Conservation (phyloP, 176 grass and related monocot genomes). For the Ananas comosus region DNA sequence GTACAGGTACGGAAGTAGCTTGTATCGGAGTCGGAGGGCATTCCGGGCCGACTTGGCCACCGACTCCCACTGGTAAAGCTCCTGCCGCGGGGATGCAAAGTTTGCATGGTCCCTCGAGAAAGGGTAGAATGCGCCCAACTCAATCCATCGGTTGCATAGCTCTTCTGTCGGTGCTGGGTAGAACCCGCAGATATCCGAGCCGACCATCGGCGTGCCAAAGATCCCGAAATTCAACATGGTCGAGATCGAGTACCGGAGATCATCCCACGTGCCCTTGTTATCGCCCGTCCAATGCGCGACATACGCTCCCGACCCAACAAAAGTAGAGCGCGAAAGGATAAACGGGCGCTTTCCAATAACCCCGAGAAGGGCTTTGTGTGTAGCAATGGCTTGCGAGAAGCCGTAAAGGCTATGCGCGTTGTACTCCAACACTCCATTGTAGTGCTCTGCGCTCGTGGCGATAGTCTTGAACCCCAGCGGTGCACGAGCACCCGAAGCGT, state of each 20-base stretch:
- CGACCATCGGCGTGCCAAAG: slow-evolving; percentile 95
- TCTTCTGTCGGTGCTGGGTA: slow-evolving; percentile 59
- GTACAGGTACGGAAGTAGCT: slow-evolving; percentile 70
- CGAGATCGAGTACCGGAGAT: slow-evolving; percentile 67
- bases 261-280: slow-evolving; percentile 86
- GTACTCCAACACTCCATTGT: slow-evolving; percentile 76
- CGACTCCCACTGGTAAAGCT: slow-evolving; percentile 72
- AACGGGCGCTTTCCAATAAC: slow-evolving; percentile 76
- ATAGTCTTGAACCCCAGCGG: slow-evolving; percentile 83
- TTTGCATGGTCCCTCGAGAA: slow-evolving; percentile 93
- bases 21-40: slow-evolving; percentile 68
- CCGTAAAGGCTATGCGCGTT: slow-evolving; percentile 79
- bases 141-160: slow-evolving; percentile 90
- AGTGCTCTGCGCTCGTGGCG: slow-evolving; percentile 54
- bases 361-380: slow-evolving; percentile 55
- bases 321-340: slow-evolving; percentile 68
- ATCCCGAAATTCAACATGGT: slow-evolving; percentile 86
- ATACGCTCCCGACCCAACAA: slow-evolving; percentile 65
- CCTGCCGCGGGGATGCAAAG: slow-evolving; percentile 72
- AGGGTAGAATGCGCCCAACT: slow-evolving; percentile 91
- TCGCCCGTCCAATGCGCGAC: slow-evolving; percentile 86
- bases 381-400: slow-evolving; percentile 79
- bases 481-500: slow-evolving; percentile 48
- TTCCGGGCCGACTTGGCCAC: slow-evolving; percentile 71
- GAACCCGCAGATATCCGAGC: slow-evolving; percentile 77